Evolutionary conservation across 306 rosid genomes (phyloP).

Genomic region (Quercus aquifolioides): DNA sequence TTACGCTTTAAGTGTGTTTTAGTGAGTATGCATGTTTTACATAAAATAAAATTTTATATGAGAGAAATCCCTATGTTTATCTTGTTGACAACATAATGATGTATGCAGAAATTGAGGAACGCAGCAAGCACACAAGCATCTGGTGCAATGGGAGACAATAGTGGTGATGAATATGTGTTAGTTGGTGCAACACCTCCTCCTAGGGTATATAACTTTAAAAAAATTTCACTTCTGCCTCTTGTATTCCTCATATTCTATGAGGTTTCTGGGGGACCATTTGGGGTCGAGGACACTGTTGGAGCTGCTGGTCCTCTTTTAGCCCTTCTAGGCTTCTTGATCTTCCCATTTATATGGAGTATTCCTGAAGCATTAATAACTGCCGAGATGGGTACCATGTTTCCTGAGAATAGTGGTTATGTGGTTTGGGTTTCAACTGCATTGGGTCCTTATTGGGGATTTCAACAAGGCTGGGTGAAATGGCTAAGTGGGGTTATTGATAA

Average conservation of each 20-base stretch:
- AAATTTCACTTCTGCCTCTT: conserved; percentile 18
- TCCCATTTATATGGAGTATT: conserved; percentile 51
- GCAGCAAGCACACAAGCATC: too few relatives aligned
- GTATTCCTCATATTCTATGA: conserved; percentile 17
- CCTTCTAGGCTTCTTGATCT: conserved; percentile 37
- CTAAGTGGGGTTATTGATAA: conserved; percentile 26
- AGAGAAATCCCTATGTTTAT: too few relatives aligned
- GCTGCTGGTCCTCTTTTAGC: conserved; percentile 45
- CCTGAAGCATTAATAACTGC: conserved; percentile 54
- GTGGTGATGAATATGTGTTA: too few relatives aligned
- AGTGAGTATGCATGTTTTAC: too few relatives aligned
- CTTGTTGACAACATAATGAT: too few relatives aligned
- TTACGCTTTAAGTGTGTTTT: too few relatives aligned
- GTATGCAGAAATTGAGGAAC: too few relatives aligned
- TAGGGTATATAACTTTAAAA: too few relatives aligned
- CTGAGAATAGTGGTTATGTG: conserved; percentile 51
- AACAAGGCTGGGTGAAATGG: conserved; percentile 55
- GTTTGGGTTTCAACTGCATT: conserved; percentile 43
- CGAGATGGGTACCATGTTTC: conserved; percentile 49
- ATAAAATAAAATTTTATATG: too few relatives aligned
- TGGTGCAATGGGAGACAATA: too few relatives aligned
- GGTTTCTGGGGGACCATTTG: conserved; percentile 47
- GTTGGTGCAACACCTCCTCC: too few relatives aligned
- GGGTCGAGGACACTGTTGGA: conserved; percentile 44
- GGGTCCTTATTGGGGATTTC: conserved; percentile 56